Evolutionary conservation across 2,329 filamentous ascomycete species (phyloP).

Genomic region (Metarhizium brunneum): DNA sequence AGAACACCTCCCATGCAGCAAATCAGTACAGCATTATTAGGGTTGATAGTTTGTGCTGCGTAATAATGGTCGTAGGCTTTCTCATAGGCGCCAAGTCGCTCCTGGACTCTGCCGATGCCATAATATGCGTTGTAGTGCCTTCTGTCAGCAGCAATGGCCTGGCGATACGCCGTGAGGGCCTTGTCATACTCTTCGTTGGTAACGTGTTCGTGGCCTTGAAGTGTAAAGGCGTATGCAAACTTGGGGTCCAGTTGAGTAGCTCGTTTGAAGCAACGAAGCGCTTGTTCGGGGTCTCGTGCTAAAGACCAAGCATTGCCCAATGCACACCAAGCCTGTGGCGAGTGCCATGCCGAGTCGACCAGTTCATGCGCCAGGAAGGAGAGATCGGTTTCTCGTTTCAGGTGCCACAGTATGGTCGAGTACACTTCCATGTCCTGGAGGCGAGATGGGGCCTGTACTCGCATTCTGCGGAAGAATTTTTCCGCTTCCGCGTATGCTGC

Average conservation of each 20-base stretch:
- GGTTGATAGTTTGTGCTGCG: constrained; percentile 80
- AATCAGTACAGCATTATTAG: constrained; percentile 83
- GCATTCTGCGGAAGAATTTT: constrained; percentile 72
- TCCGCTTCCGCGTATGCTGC: constrained; percentile 80
- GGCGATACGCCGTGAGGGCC: constrained; percentile 76
- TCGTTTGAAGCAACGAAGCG: constrained; percentile 86
- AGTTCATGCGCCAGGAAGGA: constrained; percentile 88
- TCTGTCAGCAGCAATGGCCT: constrained; percentile 74
- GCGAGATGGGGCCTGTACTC: constrained; percentile 69
- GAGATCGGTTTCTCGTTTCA: constrained; percentile 85
- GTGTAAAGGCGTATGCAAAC: constrained; percentile 91
- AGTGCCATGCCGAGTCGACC: constrained; percentile 76
- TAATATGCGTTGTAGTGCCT: constrained; percentile 99
- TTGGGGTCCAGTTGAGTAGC: constrained; percentile 83
- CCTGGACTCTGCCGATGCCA: constrained; percentile 72
- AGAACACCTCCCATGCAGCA: constrained; percentile 87
- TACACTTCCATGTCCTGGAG: constrained; percentile 97
- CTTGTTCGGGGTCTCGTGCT: constrained; percentile 87
- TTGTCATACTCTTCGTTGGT: constrained; percentile 97
- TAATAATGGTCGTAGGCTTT: constrained; percentile 89
- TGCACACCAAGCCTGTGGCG: constrained; percentile 92
- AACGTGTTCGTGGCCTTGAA: constrained; percentile 93
- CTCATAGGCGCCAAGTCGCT: constrained; percentile 83
- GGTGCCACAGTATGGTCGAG: constrained; percentile 97
- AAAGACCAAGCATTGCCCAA: constrained; percentile 92